phyloP scores from a whole-genome alignment of 2,329 filamentous ascomycete species.

The Cladosporium sphaerospermum region DNA sequence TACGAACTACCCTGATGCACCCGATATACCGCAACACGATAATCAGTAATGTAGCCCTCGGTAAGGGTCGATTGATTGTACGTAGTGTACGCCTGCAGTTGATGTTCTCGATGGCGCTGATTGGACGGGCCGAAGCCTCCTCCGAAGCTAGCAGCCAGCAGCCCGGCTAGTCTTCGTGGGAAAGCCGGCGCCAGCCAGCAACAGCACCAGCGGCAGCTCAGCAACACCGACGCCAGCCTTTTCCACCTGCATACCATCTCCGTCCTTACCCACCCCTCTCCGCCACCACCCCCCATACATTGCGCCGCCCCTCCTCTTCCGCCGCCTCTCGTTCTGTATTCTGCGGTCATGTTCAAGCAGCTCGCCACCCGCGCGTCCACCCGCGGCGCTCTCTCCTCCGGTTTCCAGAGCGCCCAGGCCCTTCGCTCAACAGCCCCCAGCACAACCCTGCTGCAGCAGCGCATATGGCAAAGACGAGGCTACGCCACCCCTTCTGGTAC shows the following conservation, averaged over 20 bases:
- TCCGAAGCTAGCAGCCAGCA: too few relatives aligned
- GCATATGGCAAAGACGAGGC: constrained; percentile 49
- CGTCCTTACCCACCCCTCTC: neutral
- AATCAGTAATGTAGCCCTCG: too few relatives aligned
- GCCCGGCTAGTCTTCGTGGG: too few relatives aligned
- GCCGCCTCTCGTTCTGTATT: neutral
- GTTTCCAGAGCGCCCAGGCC: constrained; percentile 16
- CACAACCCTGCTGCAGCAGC: constrained; percentile 44
- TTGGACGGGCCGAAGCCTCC: too few relatives aligned
- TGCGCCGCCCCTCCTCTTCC: constrained; percentile 7
- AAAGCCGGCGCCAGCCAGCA: neutral
- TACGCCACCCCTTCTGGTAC: constrained; percentile 51
- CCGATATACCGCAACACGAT: too few relatives aligned
- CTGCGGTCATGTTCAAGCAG: constrained; percentile 22
- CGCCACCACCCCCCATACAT: constrained; percentile 1
- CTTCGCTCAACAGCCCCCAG: constrained; percentile 22
- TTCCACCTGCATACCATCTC: neutral
- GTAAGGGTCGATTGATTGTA: too few relatives aligned
- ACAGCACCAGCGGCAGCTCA: too few relatives aligned
- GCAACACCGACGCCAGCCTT: too few relatives aligned
- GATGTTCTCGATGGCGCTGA: too few relatives aligned
- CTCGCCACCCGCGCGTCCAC: constrained; percentile 18
- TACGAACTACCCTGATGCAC: too few relatives aligned
- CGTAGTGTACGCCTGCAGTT: too few relatives aligned
- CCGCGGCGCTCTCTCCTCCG: constrained; percentile 20